Evolutionary conservation across 768 basidiomycete genomes (phyloP).

Genomic region (Suillus occidentalis): DNA sequence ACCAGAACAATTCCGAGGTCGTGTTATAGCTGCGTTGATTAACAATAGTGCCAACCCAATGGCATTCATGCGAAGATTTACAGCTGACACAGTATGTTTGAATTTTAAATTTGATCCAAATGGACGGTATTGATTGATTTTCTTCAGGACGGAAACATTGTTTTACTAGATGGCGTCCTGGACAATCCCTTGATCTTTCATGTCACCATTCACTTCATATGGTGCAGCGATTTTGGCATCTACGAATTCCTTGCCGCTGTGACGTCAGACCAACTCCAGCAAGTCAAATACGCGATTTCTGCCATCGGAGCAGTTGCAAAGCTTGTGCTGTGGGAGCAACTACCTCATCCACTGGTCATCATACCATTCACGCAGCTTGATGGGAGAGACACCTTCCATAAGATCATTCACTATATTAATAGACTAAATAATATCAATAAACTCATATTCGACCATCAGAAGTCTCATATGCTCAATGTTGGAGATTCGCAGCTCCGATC

Average conservation of each 20-base stretch:
- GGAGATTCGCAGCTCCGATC: too few relatives aligned
- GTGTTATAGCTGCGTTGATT: too few relatives aligned
- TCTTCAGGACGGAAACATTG: not conserved
- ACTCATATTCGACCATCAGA: too few relatives aligned
- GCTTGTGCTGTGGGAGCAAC: not conserved
- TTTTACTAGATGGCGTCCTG: not conserved
- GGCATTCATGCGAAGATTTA: not conserved
- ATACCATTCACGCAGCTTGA: not conserved
- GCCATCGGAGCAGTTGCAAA: not conserved
- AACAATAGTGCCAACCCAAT: not conserved
- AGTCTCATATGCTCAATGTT: too few relatives aligned
- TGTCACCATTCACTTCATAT: not conserved
- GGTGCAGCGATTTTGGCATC: too few relatives aligned
- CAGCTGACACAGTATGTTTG: not conserved
- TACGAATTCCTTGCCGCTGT: too few relatives aligned
- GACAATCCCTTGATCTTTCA: not conserved
- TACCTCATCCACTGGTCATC: not conserved
- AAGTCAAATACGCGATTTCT: not conserved
- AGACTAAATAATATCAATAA: too few relatives aligned
- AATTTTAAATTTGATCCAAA: not conserved
- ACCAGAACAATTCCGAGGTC: too few relatives aligned
- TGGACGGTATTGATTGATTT: not conserved
- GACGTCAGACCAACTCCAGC: not conserved
- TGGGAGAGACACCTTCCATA: not conserved
- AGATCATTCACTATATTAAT: not conserved